Evolutionary conservation across 345 rosid genomes (phyloP).

Genomic region (Citropsis articulata): DNA sequence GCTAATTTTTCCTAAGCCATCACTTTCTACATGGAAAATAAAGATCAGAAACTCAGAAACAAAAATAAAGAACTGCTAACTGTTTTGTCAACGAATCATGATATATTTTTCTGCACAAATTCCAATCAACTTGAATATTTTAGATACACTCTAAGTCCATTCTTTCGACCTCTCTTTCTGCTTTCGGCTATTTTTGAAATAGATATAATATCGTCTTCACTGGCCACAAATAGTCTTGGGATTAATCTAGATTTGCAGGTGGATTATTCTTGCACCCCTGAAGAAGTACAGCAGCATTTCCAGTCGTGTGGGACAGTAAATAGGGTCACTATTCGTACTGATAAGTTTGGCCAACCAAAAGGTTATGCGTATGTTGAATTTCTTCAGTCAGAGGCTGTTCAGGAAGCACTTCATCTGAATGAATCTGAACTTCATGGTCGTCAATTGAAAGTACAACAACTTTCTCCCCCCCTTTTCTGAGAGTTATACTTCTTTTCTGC

Average conservation of each 20-base stretch:
- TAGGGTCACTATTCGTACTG: conserved; percentile 67
- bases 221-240: neutral
- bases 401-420: conserved; percentile 58
- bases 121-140: neutral
- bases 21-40: neutral
- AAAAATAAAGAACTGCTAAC: neutral
- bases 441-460: conserved; percentile 54
- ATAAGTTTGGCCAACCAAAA: conserved; percentile 74
- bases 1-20: neutral
- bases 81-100: neutral
- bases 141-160: neutral
- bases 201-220: neutral
- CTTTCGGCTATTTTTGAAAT: neutral
- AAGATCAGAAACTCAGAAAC: neutral
- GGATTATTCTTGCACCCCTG: conserved; percentile 71
- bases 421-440: conserved; percentile 75
- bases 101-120: neutral
- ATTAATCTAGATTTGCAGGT: conserved; percentile 39
- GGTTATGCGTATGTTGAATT: conserved; percentile 83
- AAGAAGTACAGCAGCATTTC: conserved; percentile 82
- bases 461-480: neutral
- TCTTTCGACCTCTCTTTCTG: too few relatives aligned
- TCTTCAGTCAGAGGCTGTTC: conserved; percentile 62
- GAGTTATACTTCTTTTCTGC: neutral
- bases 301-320: conserved; percentile 74